Conservation (phyloP, 495 filamentous ascomycete genomes). For the Parathielavia hyrcaniae region DNA sequence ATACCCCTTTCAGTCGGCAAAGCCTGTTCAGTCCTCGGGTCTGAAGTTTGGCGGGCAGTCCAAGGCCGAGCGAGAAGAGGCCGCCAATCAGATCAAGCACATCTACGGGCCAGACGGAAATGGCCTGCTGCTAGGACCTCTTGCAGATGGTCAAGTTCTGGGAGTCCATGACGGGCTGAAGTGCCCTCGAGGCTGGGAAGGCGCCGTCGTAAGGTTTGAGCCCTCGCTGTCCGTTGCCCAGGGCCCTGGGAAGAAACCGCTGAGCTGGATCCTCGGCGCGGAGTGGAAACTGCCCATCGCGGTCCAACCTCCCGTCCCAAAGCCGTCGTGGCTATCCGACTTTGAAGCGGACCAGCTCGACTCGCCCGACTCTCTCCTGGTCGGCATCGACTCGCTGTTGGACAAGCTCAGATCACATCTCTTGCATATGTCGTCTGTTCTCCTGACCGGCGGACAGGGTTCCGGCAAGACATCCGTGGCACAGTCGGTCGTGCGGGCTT, state of each 20-base stretch:
- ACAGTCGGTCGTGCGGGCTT: constrained; percentile 53
- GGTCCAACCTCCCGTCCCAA: constrained; percentile 61
- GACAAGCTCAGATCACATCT: constrained; percentile 64
- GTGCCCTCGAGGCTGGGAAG: constrained; percentile 51
- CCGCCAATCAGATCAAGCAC: constrained; percentile 49
- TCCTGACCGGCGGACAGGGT: constrained; percentile 81
- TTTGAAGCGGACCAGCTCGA: constrained; percentile 48
- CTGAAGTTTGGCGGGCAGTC: constrained; percentile 87
- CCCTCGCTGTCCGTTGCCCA: constrained; percentile 40
- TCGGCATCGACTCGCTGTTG: constrained; percentile 77
- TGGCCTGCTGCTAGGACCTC: constrained; percentile 70
- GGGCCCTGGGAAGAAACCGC: constrained; percentile 44
- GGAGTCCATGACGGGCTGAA: constrained; percentile 39
- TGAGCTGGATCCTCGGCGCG: constrained; percentile 69
- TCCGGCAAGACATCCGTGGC: constrained; percentile 78
- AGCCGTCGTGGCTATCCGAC: constrained; percentile 48
- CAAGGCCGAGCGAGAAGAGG: constrained; percentile 64
- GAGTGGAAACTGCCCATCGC: constrained; percentile 67
- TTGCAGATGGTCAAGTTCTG: constrained; percentile 83
- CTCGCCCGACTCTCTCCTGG: constrained; percentile 53
- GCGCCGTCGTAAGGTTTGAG: constrained; percentile 74
- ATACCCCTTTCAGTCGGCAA: constrained; percentile 62
- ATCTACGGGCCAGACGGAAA: constrained; percentile 51
- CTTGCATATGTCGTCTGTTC: constrained; percentile 76
- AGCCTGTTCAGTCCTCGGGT: constrained; percentile 50